These are phyloP conservation scores for Backusella liffmaniae DNA, from an alignment of 192 early-diverging fungal species.

Conservation along the genomic window DNA sequence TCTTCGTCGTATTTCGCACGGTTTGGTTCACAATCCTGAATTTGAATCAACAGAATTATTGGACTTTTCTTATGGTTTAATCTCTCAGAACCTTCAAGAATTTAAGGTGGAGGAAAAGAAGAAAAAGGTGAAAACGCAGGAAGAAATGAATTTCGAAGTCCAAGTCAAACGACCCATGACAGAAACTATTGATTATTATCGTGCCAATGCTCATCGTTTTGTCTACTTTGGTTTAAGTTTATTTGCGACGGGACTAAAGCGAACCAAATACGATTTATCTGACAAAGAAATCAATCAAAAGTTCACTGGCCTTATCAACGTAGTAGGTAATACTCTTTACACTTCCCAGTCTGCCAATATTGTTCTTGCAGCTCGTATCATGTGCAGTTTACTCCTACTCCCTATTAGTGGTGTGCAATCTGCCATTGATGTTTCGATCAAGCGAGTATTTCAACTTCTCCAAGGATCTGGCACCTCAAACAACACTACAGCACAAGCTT, in stretches of 20 bases:
- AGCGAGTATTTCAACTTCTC: slow-evolving; percentile 77
- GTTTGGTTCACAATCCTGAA: slow-evolving; percentile 73
- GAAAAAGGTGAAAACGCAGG: slow-evolving; percentile 48
- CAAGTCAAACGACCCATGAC: slow-evolving; percentile 63
- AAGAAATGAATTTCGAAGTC: slow-evolving; percentile 72
- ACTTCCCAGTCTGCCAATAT: slow-evolving; percentile 76
- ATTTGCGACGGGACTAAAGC: slow-evolving; percentile 67
- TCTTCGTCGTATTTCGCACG: slow-evolving; percentile 70
- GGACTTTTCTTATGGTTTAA: slow-evolving; percentile 80
- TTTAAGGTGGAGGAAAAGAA: slow-evolving; percentile 61
- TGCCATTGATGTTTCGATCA: slow-evolving; percentile 71
- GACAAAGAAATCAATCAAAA: slow-evolving; percentile 62
- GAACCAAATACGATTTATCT: slow-evolving; percentile 54
- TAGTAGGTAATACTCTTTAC: slow-evolving; percentile 80
- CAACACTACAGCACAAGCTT: slow-evolving; percentile 70
- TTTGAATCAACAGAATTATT: slow-evolving; percentile 68
- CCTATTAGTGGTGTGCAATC: slow-evolving; percentile 69
- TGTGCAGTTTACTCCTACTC: slow-evolving; percentile 67
- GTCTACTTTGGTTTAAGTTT: slow-evolving; percentile 92
- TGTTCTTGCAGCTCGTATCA: slow-evolving; percentile 66
- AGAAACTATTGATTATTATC: slow-evolving; percentile 72
- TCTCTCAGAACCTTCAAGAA: slow-evolving; percentile 83
- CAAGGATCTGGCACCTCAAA: slow-evolving; percentile 58
- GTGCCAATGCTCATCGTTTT: slow-evolving; percentile 87
- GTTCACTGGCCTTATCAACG: slow-evolving; percentile 78